Evolutionary conservation across 768 basidiomycete genomes (phyloP).

Genomic region (Trametes coccinea): DNA sequence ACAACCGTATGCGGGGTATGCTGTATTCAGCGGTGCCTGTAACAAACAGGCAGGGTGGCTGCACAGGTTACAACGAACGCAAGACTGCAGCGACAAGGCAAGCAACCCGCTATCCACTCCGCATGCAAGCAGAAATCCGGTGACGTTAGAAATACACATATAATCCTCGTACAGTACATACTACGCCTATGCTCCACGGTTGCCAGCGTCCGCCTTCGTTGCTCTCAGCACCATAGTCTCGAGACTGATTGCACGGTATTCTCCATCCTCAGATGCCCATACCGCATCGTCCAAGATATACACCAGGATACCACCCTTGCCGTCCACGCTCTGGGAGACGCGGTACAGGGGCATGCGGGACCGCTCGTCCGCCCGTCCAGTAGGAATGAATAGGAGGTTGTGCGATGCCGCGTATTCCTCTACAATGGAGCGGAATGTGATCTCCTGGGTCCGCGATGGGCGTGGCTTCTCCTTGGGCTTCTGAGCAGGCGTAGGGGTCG

Average conservation of each 20-base stretch:
- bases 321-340: conserved; percentile 75
- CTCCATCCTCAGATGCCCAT: conserved; percentile 67
- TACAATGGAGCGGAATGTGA: conserved; percentile 91
- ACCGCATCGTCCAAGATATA: conserved; percentile 94
- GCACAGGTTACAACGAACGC: background rate
- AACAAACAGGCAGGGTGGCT: background rate
- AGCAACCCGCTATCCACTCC: too few relatives aligned
- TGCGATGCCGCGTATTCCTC: conserved; percentile 86
- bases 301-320: conserved; percentile 83
- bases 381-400: conserved; percentile 88
- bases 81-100: background rate
- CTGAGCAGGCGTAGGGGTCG: conserved; percentile 28
- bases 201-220: conserved; percentile 19
- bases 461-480: conserved; percentile 40
- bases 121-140: background rate
- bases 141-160: background rate
- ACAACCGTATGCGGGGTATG: background rate
- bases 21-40: background rate
- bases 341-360: conserved; percentile 91
- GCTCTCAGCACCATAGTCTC: conserved; percentile 87
- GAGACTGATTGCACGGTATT: conserved; percentile 76
- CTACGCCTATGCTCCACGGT: conserved; percentile 1
- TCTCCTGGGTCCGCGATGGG: conserved; percentile 67
- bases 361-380: conserved; percentile 78
- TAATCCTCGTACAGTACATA: background rate